Evolutionary conservation across 1,284 basidiomycete species (phyloP).

Genomic region (Bondarzewia mesenterica): DNA sequence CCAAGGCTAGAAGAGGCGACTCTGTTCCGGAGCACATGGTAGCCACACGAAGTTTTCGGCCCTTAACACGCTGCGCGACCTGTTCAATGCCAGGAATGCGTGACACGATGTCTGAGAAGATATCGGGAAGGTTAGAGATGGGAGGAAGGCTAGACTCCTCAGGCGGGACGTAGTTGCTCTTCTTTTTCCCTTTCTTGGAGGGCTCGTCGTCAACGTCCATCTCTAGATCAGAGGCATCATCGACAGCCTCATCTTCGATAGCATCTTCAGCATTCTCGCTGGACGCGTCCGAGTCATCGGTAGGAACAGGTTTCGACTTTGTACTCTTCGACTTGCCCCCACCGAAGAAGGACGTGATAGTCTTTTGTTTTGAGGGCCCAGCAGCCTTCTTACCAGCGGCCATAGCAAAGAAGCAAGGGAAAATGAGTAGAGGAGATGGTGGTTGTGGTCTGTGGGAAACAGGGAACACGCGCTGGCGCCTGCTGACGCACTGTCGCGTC

Average conservation of each 20-base stretch:
- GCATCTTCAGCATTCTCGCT: constrained; percentile 18
- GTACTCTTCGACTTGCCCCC: constrained; percentile 8
- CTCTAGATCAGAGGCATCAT: constrained; percentile 15
- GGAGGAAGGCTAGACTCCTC: constrained; percentile 69
- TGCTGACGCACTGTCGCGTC: neutral
- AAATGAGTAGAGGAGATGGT: constrained; percentile 1
- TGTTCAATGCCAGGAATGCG: constrained; percentile 62
- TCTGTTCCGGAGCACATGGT: constrained; percentile 99
- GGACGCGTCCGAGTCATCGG: constrained; percentile 14
- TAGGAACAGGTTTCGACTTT: constrained; percentile 9
- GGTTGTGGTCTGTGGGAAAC: neutral
- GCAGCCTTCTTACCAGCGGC: constrained; percentile 1
- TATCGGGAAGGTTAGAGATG: constrained; percentile 73
- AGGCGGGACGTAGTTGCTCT: constrained; percentile 20
- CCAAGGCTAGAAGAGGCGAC: constrained; percentile 85
- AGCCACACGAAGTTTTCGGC: constrained; percentile 84
- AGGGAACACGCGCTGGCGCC: neutral
- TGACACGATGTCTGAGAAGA: constrained; percentile 80
- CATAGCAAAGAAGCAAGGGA: neutral
- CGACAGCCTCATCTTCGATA: constrained; percentile 13
- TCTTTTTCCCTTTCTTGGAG: constrained; percentile 9
- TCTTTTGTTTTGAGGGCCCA: constrained; percentile 9
- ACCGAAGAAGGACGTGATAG: constrained; percentile 8
- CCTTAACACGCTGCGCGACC: constrained; percentile 65
- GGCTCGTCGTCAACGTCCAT: constrained; percentile 17